These are phyloP conservation scores for Geosmithia morbida DNA, from an alignment of 2,329 filamentous ascomycete genomes.

Conservation along the genomic window DNA sequence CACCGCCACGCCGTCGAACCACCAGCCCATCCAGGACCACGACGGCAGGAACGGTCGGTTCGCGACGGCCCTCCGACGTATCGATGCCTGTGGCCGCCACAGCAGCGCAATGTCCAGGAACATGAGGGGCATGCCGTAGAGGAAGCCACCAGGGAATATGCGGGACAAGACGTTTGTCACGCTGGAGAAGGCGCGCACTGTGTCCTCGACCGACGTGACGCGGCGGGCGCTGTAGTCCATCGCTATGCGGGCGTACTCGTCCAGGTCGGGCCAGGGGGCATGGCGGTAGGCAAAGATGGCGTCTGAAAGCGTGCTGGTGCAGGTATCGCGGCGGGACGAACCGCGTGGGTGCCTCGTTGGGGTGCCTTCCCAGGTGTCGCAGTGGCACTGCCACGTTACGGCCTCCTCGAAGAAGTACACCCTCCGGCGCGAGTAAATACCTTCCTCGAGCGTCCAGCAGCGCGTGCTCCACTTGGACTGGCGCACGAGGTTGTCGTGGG, in stretches of 20 bases:
- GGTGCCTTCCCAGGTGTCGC: conserved; percentile 24
- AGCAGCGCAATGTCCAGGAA: conserved; percentile 28
- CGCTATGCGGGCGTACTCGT: conserved; percentile 27
- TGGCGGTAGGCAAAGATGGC: conserved; percentile 23
- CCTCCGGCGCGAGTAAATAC: conserved; percentile 24
- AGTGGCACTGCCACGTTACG: conserved; percentile 30
- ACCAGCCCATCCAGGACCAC: conserved; percentile 34
- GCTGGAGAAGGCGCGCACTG: conserved; percentile 24
- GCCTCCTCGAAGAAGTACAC: conserved; percentile 28
- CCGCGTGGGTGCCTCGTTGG: conserved; percentile 15
- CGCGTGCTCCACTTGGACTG: conserved; percentile 23
- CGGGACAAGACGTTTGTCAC: conserved; percentile 25
- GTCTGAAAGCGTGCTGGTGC: conserved; percentile 4
- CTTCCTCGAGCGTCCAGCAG: conserved; percentile 28
- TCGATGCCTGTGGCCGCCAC: conserved; percentile 27
- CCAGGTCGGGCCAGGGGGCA: conserved; percentile 27
- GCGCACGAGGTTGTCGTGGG: conserved; percentile 22
- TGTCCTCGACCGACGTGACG: conserved; percentile 25
- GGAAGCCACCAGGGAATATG: conserved; percentile 25
- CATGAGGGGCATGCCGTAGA: conserved; percentile 30
- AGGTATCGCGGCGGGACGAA: not conserved
- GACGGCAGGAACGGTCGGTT: conserved; percentile 24
- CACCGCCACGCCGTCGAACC: conserved; percentile 26
- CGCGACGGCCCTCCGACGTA: conserved; percentile 20
- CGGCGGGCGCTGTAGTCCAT: conserved; percentile 26